Evolutionary conservation across 805 yeast species (phyloP), one percentile per base, ranked within the genome.

Genomic region (Saturnispora quitensis): DNA sequence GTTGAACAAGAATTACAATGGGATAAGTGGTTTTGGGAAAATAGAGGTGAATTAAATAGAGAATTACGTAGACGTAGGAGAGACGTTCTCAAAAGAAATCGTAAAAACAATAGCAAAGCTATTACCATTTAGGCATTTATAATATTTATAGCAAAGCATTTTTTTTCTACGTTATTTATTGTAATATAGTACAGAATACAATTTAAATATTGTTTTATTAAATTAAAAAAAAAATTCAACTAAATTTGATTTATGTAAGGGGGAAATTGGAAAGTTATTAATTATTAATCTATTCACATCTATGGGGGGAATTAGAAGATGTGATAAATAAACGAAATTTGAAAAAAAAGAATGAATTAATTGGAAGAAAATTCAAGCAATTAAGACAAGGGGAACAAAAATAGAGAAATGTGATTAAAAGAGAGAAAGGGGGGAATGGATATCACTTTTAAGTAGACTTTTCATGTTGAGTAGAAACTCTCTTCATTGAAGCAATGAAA

Each of bases 211-310:
- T 64, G 95, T 86, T 74, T 88, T 88, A 78, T 88, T 88, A 75
- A 88, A 81, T 72, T 88, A 95, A 51, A 87, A 95, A 61, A 88
- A 96, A 77, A 88, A 20, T 88, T 56, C 95, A 87, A 76, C 96
- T 35, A 35, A 35, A 35, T 35, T 35, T 35, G 20, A 35, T 35
- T 35, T 35, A 35, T 35, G 40, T 35, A 35, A 17, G 17, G 40
- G 40, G 40, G 40, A 17, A 17, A 35, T n/a, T n/a, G 7, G 40
- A n/a, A 35, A 35, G 20, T n/a, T n/a, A 35, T 35, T 35, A 35
- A n/a, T 35, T n/a, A 35, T 35, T 35, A 17, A 35, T 35, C 20
- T 35, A 35, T 35, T 35, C 40, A 35, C 40, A 35, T n/a, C 40
- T 35, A 35, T 35, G 40, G 40, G 40, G 40, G 40, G 40, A 35